A percentile compares a stretch with the other conserved stretches of the same genome.
Evolutionary conservation across 2,329 filamentous ascomycete species (phyloP).

Genomic region (Geosmithia putterillii): DNA sequence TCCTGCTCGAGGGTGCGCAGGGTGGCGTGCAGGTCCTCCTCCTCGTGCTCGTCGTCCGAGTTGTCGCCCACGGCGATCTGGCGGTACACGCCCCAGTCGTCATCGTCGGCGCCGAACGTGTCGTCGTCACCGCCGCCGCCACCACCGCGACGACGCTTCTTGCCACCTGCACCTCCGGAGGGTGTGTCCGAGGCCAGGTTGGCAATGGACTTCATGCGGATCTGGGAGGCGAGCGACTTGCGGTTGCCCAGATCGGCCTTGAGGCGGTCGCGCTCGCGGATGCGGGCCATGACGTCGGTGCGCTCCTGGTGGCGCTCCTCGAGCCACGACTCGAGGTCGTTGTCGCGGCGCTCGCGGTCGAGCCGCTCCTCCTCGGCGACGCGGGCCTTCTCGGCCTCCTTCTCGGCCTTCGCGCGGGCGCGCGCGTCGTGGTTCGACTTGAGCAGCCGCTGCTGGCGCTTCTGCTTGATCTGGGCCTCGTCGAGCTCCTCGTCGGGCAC

Average conservation of each 20-base stretch:
- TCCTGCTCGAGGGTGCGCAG: slow-evolving; percentile 74
- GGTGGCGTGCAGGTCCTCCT: slow-evolving; percentile 67
- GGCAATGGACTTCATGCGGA: slow-evolving; percentile 96
- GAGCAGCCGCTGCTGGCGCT: slow-evolving; percentile 81
- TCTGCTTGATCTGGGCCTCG: slow-evolving; percentile 81
- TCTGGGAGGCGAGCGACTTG: slow-evolving; percentile 90
- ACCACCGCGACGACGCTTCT: slow-evolving; percentile 73
- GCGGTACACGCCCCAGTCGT: slow-evolving; percentile 95
- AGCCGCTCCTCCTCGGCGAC: slow-evolving; percentile 70
- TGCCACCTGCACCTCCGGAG: too few relatives aligned
- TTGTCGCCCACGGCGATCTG: slow-evolving; percentile 75
- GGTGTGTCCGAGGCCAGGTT: slow-evolving; percentile 88
- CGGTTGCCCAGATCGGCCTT: slow-evolving; percentile 93
- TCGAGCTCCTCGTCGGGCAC: slow-evolving; percentile 86
- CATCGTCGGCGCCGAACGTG: slow-evolving; percentile 91
- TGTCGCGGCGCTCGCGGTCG: slow-evolving; percentile 73
- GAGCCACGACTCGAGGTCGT: slow-evolving; percentile 78
- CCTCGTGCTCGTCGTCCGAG: slow-evolving; percentile 83
- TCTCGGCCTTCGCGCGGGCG: slow-evolving; percentile 88
- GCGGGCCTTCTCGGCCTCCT: slow-evolving; percentile 81
- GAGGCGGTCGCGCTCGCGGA: slow-evolving; percentile 86
- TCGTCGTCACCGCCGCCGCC: slow-evolving; percentile 94
- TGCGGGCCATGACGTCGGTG: slow-evolving; percentile 59
- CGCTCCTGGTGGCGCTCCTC: slow-evolving; percentile 67
- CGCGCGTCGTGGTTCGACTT: slow-evolving; percentile 93